Base-by-base conservation (phyloP, 2,329 filamentous ascomycete species). In the Penicillium sp. region DNA sequence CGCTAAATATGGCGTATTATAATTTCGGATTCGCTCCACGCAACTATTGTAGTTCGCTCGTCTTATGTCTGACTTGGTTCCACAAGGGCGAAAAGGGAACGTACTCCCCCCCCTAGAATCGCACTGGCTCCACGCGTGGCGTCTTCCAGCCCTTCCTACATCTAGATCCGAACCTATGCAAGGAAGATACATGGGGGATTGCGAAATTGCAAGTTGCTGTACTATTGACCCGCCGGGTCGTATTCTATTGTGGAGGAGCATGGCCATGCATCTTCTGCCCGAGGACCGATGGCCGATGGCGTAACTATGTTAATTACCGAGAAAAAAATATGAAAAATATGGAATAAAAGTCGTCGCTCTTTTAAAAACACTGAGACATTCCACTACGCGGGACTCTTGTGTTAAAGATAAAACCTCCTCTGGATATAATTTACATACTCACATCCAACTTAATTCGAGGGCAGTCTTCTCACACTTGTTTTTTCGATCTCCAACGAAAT, bases 121-220 rank as follows among this genome's bases (percentile, higher is more conserved):
- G 50, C 52, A 55, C 47, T 49, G 46, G 51, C 46, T 43, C 40
- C 49, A 43, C 20, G n/a, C 49, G 51, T 56, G 49, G 51, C 55
- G 54, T 56, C 53, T 58, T 58, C 18, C 53, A 57, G 53, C 55
- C 53, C 55, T 58, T 60, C 49, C 50, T 52, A 18, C 57, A 61
- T 65, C 61, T 59, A 60, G 55, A 64, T 62, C 56, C 55, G 57
- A 63, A 58, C 50, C 42, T 31, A 66, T 65, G 63, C 63, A 66
- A 66, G 63, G 63, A 65, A 65, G 56, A 60, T 60, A 58, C 60
- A 56, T 61, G 58, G 51, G 46, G 45, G 33, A 59, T 61, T 49
- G 53, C 55, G 60, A 61, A 61, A 54, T 63, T 47, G 48, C 33
- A 46, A 58, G 42, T 49, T 33, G 45, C 50, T 37, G 41, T 54